Base-by-base conservation (phyloP, 2,329 filamentous ascomycete genomes). In the Fusarium sp. region DNA sequence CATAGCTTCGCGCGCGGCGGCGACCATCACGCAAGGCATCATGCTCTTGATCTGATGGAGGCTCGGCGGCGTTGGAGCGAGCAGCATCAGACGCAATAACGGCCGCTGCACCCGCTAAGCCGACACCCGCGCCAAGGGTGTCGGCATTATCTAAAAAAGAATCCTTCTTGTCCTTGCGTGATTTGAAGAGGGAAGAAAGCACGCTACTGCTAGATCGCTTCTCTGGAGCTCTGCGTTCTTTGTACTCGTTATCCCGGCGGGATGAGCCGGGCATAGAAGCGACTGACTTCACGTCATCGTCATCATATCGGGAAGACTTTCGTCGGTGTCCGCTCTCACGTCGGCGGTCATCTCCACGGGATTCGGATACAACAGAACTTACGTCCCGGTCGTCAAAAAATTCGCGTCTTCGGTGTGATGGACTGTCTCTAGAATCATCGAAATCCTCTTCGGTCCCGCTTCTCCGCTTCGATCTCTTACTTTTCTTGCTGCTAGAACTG, bases 141-240 rank as follows among this genome's bases (percentile, higher is more conserved):
- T 83, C 88, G 88, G 89, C 87, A 84, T 87, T 88, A 90, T 80
- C 89, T 90, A 90, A 90, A 90, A 91, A 90, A 90, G 88, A 88
- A 81, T 85, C 79, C 78, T 82, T 80, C 66, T 77, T 76, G 58
- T 81, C 79, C 50, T 80, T 80, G 69, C 80, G 80, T 13, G 80
- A 79, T 64, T 82, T 84, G 76, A 84, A 81, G 64, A 86, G 80
- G 71, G 80, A 81, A 56, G 87, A 86, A 67, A 88, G 81, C 24
- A 84, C 78, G 38, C 83, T 80, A 50, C 77, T 80, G 57, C 78
- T 80, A 22, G 79, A 78, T 52, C 79, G 75, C 70, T 81, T 85
- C 67, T 78, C 80, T 14, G 61, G 64, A 19, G 80, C 78, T 65
- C 77, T 67, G 46, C 65, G 70, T 42, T 75, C 73, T 51, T 57